phyloP scores from a whole-genome alignment of 176 grass and related monocot genomes.

The Oryza punctata region DNA sequence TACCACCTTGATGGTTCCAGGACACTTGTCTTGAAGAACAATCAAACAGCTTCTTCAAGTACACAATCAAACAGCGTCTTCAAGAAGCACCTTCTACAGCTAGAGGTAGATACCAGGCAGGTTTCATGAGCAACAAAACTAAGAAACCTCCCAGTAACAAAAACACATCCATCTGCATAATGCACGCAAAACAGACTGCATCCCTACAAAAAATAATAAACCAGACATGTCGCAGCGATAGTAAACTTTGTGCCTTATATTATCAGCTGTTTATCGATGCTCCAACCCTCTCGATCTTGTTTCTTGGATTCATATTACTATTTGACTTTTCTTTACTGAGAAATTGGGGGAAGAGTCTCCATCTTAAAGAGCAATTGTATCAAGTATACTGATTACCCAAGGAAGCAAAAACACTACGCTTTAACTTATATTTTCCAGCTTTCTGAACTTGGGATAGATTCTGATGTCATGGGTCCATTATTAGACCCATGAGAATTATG shows the following conservation, averaged over 20 bases:
- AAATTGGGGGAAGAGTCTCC: background rate
- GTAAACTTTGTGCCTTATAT: background rate
- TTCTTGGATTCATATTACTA: slow-evolving; percentile 6
- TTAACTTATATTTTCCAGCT: slow-evolving; percentile 25
- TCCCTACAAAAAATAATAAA: slow-evolving; percentile 20
- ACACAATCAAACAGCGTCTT: background rate
- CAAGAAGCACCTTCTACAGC: slow-evolving; percentile 28
- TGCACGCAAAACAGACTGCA: slow-evolving; percentile 27
- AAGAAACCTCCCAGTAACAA: slow-evolving; percentile 11
- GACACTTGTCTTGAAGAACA: slow-evolving; percentile 35
- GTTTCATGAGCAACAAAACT: slow-evolving; percentile 1
- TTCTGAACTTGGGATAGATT: slow-evolving; percentile 31
- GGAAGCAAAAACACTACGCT: slow-evolving; percentile 24
- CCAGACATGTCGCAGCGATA: background rate
- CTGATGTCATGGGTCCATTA: slow-evolving; percentile 38
- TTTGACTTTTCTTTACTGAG: slow-evolving; percentile 1
- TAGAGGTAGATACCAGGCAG: background rate
- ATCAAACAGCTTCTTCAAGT: slow-evolving; percentile 40
- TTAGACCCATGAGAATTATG: slow-evolving; percentile 41
- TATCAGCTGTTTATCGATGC: slow-evolving; percentile 28
- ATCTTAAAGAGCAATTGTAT: background rate
- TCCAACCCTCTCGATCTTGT: slow-evolving; percentile 16
- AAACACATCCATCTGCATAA: background rate
- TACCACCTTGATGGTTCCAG: background rate
- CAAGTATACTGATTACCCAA: slow-evolving; percentile 4